phyloP scores from a whole-genome alignment of 1,284 basidiomycete genomes.

The Wallemia mellicola region DNA sequence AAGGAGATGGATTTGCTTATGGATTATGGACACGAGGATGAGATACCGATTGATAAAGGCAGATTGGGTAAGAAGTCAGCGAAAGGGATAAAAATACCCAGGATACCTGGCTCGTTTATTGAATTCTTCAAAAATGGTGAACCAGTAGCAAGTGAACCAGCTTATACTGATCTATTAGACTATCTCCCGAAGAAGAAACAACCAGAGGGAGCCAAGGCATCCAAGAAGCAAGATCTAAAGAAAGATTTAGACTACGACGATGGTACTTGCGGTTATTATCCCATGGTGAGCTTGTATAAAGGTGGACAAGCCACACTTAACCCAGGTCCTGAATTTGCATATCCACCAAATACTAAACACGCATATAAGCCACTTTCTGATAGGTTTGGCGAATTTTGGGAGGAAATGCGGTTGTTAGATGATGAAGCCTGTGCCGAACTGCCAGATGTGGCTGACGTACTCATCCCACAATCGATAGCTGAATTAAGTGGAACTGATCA shows the following conservation, averaged over 20 bases:
- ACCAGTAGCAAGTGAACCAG: not conserved
- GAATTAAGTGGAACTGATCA: too few species aligned
- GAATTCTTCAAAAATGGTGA: not conserved
- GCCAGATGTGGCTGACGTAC: too few species aligned
- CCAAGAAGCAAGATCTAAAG: not conserved
- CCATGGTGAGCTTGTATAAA: slow-evolving; percentile 76
- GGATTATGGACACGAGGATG: slow-evolving; percentile 24
- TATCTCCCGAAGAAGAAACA: not conserved
- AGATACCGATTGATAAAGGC: slow-evolving; percentile 7
- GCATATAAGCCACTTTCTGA: not conserved
- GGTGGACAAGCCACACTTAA: slow-evolving; percentile 59
- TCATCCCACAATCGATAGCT: too few species aligned
- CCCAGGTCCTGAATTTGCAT: slow-evolving; percentile 56
- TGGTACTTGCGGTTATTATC: slow-evolving; percentile 81
- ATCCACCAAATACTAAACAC: slow-evolving; percentile 24
- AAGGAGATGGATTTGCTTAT: slow-evolving; percentile 80
- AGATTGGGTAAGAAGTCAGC: not conserved
- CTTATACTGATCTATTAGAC: not conserved
- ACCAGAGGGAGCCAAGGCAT: not conserved
- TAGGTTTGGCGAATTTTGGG: not conserved
- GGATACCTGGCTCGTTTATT: not conserved
- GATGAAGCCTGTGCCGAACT: not conserved
- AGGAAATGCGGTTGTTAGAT: not conserved
- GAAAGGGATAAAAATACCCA: slow-evolving; percentile 1
- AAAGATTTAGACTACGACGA: slow-evolving; percentile 63